Conservation (phyloP, 495 filamentous ascomycete species). For the Lepidopterella palustris region DNA sequence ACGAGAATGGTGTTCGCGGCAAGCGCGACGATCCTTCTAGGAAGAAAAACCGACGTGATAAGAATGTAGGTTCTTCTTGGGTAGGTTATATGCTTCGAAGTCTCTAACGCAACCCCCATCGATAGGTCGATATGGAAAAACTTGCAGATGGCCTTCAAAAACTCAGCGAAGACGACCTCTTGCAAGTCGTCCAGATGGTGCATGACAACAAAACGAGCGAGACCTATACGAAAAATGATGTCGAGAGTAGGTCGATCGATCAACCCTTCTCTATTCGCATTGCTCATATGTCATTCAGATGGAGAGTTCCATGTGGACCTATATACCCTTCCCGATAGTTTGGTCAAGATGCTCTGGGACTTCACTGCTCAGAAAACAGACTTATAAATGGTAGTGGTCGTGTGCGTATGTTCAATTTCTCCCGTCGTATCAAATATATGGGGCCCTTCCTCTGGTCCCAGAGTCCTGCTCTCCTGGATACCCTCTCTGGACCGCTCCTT, state of each 20-base stretch:
- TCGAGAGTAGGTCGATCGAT: constrained; percentile 63
- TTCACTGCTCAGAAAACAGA: constrained; percentile 45
- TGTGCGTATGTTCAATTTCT: background rate
- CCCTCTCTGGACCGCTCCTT: background rate
- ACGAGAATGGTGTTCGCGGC: constrained; percentile 52
- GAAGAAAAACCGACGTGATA: constrained; percentile 71
- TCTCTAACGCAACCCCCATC: background rate
- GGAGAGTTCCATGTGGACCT: constrained; percentile 99
- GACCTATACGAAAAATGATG: constrained; percentile 94
- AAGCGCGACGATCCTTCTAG: constrained; percentile 57
- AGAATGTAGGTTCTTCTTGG: constrained; percentile 45
- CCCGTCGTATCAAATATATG: background rate
- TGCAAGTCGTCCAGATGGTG: constrained; percentile 94
- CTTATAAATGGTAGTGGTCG: background rate
- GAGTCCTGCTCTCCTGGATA: background rate
- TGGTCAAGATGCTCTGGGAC: constrained; percentile 91
- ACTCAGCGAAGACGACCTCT: constrained; percentile 78
- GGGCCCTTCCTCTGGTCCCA: background rate
- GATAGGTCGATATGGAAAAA: constrained; percentile 85
- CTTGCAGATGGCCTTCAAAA: constrained; percentile 87
- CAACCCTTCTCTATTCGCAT: background rate
- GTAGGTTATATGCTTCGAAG: background rate
- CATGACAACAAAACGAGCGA: constrained; percentile 90
- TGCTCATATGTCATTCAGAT: constrained; percentile 44
- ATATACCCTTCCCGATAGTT: constrained; percentile 80